Base-by-base conservation (phyloP, 257 asterid species). In the Thymus quinquecostatus region DNA sequence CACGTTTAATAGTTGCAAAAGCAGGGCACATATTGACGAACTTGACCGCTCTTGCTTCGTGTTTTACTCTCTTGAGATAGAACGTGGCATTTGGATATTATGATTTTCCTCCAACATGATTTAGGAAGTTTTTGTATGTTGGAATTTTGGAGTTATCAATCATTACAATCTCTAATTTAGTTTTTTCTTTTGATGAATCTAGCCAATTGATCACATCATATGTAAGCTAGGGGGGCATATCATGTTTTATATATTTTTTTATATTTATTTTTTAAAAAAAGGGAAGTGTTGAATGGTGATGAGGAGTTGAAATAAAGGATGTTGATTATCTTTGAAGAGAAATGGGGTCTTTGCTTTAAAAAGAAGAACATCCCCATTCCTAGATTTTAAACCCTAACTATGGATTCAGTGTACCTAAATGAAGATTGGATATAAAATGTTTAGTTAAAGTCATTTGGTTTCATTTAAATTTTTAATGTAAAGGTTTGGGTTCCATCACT, bases 291-390 rank as follows among this genome's bases (percentile, higher is more conserved):
- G 68, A 70, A 71, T 63, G 56, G 73, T 33, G 47, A 57, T 60
- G 73, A 66, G 54, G 63, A 68, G 75, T 76, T 76, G 74, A 68
- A 80, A 78, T 75, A 81, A 84, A 82, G 86, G 86, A 81, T 73
- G 70, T 70, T 75, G 63, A 79, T 80, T 80, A 84, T 86, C 82
- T 75, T 79, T 70, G 64, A 50, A 67, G 69, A 59, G 43, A 59
- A 59, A 59, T 68, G 84, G 86, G 88, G 60, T 75, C 84, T 79
- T 76, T 78, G 87, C 78, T 77, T 73, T 80, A n/a, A 30, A 85
- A 83, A 83, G 86, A 66, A 81, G 59, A 82, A 81, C 87, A 85
- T 59, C 78, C 87, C 87, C 11, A 30, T 71, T 12, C 53, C 74
- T 69, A 53, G 66, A 29, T 77, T 78, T 21, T 65, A 77, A 68